These are phyloP conservation scores for Colletotrichum limetticola DNA, from an alignment of 2,329 filamentous ascomycete species.

Conservation along the genomic window DNA sequence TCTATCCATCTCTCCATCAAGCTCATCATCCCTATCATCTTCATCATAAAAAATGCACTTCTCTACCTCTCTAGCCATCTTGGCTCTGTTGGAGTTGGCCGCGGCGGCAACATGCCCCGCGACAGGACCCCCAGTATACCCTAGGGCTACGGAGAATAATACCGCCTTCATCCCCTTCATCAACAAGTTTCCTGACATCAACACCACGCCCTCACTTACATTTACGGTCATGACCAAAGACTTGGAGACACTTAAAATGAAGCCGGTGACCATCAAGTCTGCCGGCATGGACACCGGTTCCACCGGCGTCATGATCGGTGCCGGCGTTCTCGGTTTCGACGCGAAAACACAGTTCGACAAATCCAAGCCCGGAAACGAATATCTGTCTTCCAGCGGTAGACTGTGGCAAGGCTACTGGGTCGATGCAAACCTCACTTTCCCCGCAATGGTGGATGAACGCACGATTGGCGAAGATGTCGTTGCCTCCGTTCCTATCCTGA, in stretches of 20 bases:
- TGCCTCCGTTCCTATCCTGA: not conserved
- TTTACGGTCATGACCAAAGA: slow-evolving; percentile 4
- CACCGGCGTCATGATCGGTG: slow-evolving; percentile 6
- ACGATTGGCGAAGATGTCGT: not conserved
- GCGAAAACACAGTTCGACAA: not conserved
- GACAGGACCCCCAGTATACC: not conserved
- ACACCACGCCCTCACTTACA: not conserved
- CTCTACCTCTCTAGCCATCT: not conserved
- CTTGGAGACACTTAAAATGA: no score
- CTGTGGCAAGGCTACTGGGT: slow-evolving; percentile 13
- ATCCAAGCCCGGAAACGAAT: not conserved
- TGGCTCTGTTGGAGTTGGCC: not conserved
- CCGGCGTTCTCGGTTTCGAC: not conserved
- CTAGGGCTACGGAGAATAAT: not conserved
- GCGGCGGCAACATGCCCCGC: not conserved
- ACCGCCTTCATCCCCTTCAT: slow-evolving; percentile 13
- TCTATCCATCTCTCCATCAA: not conserved
- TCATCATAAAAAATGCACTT: not conserved
- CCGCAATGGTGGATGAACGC: not conserved
- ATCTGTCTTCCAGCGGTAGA: slow-evolving; percentile 2
- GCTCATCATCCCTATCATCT: not conserved
- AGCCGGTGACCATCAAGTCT: not conserved
- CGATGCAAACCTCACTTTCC: slow-evolving; percentile 1
- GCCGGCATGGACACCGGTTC: slow-evolving; percentile 24
- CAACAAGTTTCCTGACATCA: slow-evolving; percentile 4